Base-by-base conservation (phyloP, 306 rosid species). In the Cicer arietinum region DNA sequence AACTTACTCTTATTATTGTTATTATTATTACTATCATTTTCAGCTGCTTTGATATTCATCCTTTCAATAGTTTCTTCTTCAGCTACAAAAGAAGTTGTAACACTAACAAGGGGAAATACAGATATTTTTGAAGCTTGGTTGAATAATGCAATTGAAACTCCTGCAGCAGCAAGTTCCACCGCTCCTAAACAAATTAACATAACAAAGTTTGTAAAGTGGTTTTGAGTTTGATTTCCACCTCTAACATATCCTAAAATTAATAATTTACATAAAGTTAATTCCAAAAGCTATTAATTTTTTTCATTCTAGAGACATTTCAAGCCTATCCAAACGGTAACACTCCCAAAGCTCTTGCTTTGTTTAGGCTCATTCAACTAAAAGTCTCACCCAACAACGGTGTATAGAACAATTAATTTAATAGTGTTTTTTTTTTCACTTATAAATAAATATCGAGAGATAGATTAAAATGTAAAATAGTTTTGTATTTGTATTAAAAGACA, bases 41-140 rank as follows among this genome's bases (percentile, higher is more conserved):
- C 70, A 1, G 61, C 45, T 17, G 79, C 84, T 70, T 79, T 79
- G 10, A n/a, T 22, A 20, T 75, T 74, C 51, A 84, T 43, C 6
- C 54, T 82, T 46, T 79, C 83, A 57, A 88, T 63, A 10, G 98
- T 90, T 44, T 91, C 97, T 82, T 94, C 98, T 85, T 94, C 97
- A 4, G 98, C 98, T 2, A 94, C 98, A 46, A 67, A 67, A 3
- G 73, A 67, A 20, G 73, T 67, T 67, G 73, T 67, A 67, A 67
- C 47, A n/a, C 98, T 94, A 7, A 94, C 98, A 8, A 94, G 72
- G 69, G 98, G 98, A 82, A 91, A 94, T 78, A 94, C 89, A 17
- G 92, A 81, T 43, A 94, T 94, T 82, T 94, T 91, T 68, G 98
- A 94, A 63, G 97, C 98, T 81, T 94, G 98, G 69, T 91, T 94